These are phyloP conservation scores for Barnettozyma pratensis DNA, from an alignment of 805 yeast genomes.

Conservation along the genomic window DNA sequence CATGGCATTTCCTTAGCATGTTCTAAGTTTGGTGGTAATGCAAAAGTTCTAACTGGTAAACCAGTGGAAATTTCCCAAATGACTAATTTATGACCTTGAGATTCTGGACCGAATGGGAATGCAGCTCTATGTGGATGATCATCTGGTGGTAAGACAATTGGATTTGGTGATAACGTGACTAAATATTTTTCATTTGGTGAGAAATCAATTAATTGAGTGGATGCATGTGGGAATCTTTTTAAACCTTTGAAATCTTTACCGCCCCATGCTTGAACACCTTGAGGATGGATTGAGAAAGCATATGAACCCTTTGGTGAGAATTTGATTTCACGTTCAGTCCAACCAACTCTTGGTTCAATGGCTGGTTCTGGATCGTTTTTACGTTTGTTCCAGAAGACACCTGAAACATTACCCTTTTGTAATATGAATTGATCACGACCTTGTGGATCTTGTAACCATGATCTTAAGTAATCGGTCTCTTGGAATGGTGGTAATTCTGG, in stretches of 20 bases:
- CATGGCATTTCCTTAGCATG: slow-evolving; percentile 69
- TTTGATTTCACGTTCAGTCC: slow-evolving; percentile 84
- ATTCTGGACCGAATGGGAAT: slow-evolving; percentile 81
- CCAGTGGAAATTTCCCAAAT: slow-evolving; percentile 89
- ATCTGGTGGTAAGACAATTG: slow-evolving; percentile 66
- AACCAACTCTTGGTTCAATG: slow-evolving; percentile 72
- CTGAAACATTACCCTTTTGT: slow-evolving; percentile 75
- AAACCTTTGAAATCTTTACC: slow-evolving; percentile 73
- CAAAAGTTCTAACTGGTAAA: slow-evolving; percentile 83
- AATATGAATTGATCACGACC: slow-evolving; percentile 88
- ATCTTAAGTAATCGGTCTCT: slow-evolving; percentile 74
- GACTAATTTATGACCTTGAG: slow-evolving; percentile 89
- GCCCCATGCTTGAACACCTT: slow-evolving; percentile 96
- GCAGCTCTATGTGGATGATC: slow-evolving; percentile 57
- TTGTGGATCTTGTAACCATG: slow-evolving; percentile 85
- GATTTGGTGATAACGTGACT: slow-evolving; percentile 85
- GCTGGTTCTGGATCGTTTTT: slow-evolving; percentile 68
- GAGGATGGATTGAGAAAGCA: slow-evolving; percentile 82
- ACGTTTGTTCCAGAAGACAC: slow-evolving; percentile 81
- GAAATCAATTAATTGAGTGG: slow-evolving; percentile 83
- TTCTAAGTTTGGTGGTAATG: slow-evolving; percentile 72
- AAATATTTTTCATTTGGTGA: slow-evolving; percentile 89
- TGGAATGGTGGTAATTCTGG: slow-evolving; percentile 71
- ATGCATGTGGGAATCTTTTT: slow-evolving; percentile 79
- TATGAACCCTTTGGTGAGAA: slow-evolving; percentile 94